phyloP scores from a whole-genome alignment of 257 asterid genomes.

The Penstemon eatonii region DNA sequence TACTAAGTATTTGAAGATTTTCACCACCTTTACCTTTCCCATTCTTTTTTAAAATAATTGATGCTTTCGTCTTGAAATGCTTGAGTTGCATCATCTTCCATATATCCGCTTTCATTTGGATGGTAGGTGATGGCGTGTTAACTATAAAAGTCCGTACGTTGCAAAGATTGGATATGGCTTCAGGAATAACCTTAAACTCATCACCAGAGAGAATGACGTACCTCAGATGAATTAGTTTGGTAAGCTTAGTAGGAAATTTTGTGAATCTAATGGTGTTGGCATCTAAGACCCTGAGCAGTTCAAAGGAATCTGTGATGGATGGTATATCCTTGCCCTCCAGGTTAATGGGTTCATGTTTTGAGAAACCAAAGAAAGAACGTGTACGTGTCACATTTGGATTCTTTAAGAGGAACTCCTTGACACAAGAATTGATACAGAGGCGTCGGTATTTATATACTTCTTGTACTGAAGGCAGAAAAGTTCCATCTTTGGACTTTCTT shows the following conservation, averaged over 20 bases:
- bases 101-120: neutral
- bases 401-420: neutral
- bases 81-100: neutral
- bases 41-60: neutral
- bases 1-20: neutral
- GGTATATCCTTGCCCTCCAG: conserved; percentile 1
- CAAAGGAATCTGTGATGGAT: conserved; percentile 15
- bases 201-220: neutral
- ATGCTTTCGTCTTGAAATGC: neutral
- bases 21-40: neutral
- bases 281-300: conserved; percentile 32
- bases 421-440: conserved; percentile 25
- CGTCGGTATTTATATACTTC: conserved; percentile 12
- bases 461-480: neutral
- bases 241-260: conserved; percentile 3
- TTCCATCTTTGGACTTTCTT: too few species aligned
- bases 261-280: conserved; percentile 12
- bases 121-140: neutral
- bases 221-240: neutral
- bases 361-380: conserved; percentile 26
- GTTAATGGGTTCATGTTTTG: neutral
- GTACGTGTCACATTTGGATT: conserved; percentile 5
- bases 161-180: neutral
- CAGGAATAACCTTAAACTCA: neutral
- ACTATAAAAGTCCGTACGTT: neutral